phyloP scores from a whole-genome alignment of 805 yeast genomes.

The Schizosaccharomyces japonicus region DNA sequence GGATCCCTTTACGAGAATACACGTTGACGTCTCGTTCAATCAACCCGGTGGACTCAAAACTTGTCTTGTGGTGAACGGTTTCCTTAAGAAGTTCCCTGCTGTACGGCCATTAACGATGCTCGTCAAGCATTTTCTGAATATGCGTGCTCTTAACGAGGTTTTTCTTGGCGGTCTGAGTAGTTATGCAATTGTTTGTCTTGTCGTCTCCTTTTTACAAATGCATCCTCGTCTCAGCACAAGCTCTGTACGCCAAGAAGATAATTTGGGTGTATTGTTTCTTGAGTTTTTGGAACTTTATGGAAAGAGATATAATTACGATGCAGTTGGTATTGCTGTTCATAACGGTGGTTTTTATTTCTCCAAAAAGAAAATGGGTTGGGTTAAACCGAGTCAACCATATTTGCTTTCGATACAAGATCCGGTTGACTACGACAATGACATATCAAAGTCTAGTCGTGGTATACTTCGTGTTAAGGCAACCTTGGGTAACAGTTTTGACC shows the following conservation, averaged over 20 bases:
- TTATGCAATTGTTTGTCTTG: slow-evolving; percentile 70
- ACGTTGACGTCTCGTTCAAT: slow-evolving; percentile 78
- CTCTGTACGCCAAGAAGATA: slow-evolving; percentile 42
- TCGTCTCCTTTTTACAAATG: slow-evolving; percentile 46
- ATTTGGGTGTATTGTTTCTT: slow-evolving; percentile 63
- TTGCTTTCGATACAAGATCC: slow-evolving; percentile 73
- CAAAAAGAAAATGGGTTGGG: slow-evolving; percentile 29
- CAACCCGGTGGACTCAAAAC: slow-evolving; percentile 59
- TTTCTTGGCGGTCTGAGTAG: slow-evolving; percentile 92
- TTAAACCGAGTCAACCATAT: slow-evolving; percentile 24
- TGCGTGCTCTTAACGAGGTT: slow-evolving; percentile 60
- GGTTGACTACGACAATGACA: slow-evolving; percentile 57
- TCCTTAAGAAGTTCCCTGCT: slow-evolving; percentile 57
- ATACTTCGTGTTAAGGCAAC: slow-evolving; percentile 61
- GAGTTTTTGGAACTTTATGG: slow-evolving; percentile 90
- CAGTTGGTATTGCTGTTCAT: slow-evolving; percentile 40
- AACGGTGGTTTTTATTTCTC: slow-evolving; percentile 33
- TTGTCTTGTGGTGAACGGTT: slow-evolving; percentile 47
- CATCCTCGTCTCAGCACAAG: slow-evolving; percentile 58
- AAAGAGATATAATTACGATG: slow-evolving; percentile 62
- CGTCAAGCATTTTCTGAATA: slow-evolving; percentile 61
- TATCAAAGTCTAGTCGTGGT: slow-evolving; percentile 34
- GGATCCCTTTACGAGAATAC: slow-evolving; percentile 44
- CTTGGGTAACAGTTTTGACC: slow-evolving; percentile 68
- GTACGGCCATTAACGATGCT: slow-evolving; percentile 59